Evolutionary conservation across 768 basidiomycete genomes (phyloP).

Genomic region (Termitomyces eurrhizus): DNA sequence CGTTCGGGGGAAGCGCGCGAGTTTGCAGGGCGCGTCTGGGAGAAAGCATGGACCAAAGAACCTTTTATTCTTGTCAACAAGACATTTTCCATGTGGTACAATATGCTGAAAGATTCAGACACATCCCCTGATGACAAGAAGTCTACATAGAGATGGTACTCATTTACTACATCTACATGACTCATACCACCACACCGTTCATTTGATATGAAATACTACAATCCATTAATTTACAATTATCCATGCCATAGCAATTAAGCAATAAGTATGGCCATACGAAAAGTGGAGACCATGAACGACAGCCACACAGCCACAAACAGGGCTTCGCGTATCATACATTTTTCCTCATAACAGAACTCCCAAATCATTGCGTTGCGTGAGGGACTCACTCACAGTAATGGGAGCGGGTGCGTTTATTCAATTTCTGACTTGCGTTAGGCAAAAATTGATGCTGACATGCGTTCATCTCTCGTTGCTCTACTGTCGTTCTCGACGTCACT

Average conservation of each 20-base stretch:
- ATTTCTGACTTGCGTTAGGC: neutral
- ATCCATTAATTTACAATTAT: neutral
- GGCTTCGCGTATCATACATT: neutral
- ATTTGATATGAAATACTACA: neutral
- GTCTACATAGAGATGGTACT: slow-evolving; percentile 14
- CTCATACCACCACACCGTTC: neutral
- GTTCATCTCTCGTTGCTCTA: neutral
- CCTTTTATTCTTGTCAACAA: slow-evolving; percentile 48
- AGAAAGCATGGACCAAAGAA: slow-evolving; percentile 60
- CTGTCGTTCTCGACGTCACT: neutral
- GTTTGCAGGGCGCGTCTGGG: slow-evolving; percentile 56
- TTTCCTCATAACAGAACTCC: neutral
- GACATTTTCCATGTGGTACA: slow-evolving; percentile 35
- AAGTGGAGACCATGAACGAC: neutral
- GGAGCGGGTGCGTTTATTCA: slow-evolving; percentile 4
- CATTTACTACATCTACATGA: neutral
- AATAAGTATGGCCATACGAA: neutral
- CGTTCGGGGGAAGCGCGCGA: slow-evolving; percentile 53
- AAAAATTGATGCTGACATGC: neutral
- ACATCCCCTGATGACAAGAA: slow-evolving; percentile 32
- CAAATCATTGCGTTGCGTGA: neutral
- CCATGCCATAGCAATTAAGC: too few relatives aligned
- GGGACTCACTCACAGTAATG: neutral
- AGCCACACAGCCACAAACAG: slow-evolving; percentile 1
- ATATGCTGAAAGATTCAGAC: slow-evolving; percentile 44